A percentile compares a stretch with the other conserved stretches of the same genome.
phyloP scores from a whole-genome alignment of 768 basidiomycete genomes.

The Sporobolomyces roseus region DNA sequence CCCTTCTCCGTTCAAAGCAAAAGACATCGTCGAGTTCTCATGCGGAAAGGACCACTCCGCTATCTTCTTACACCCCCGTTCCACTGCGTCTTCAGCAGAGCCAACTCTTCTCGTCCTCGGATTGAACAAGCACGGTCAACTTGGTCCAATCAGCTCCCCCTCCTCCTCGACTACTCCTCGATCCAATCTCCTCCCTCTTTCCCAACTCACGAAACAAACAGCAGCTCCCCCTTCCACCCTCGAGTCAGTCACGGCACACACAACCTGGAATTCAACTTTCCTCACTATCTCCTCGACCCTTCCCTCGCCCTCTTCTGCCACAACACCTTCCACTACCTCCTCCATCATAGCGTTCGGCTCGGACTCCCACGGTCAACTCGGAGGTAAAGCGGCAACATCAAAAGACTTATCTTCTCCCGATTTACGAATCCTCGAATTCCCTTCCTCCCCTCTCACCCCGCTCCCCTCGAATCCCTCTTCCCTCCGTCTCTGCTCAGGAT shows the following conservation, averaged over 20 bases:
- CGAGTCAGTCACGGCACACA: background rate
- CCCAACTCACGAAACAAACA: too few species aligned
- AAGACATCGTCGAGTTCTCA: background rate
- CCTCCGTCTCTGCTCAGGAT: background rate
- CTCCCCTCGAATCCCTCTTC: too few species aligned
- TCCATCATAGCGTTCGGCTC: too few species aligned
- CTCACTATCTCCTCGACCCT: background rate
- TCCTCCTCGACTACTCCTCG: background rate
- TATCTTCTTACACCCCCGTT: conserved; percentile 9
- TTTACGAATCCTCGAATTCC: too few species aligned
- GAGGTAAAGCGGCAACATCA: too few species aligned
- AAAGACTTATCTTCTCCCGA: too few species aligned
- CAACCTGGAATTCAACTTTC: conserved; percentile 20
- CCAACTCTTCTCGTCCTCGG: conserved; percentile 18
- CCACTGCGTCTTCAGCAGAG: background rate
- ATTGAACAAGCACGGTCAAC: conserved; percentile 38
- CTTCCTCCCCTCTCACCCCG: too few species aligned
- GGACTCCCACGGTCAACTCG: conserved; percentile 68
- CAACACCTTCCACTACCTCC: background rate
- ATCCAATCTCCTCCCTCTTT: background rate
- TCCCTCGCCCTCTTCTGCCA: background rate
- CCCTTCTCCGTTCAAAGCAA: background rate
- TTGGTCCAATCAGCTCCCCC: conserved; percentile 18
- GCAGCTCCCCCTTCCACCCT: background rate
- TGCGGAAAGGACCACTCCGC: conserved; percentile 40